A percentile compares a stretch with the other conserved stretches of the same genome.
Conservation (phyloP, 208 protist species). For the Blechomonas ayalai region DNA sequence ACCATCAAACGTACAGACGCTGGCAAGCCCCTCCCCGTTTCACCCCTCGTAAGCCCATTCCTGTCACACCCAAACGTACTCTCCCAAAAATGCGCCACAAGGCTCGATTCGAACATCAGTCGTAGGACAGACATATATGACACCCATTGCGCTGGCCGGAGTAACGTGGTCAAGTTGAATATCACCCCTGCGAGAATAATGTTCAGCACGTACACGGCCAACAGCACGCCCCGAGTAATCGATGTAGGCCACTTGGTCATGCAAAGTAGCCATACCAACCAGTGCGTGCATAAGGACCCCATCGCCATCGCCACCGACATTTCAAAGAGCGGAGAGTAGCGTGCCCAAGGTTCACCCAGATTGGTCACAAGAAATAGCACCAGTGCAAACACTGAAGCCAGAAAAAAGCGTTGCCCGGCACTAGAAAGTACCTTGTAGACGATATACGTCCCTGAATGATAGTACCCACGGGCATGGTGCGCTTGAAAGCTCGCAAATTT, state of each 20-base stretch:
- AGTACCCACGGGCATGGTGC: conserved; percentile 46
- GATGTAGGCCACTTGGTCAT: conserved; percentile 6
- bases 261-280: conserved; percentile 23
- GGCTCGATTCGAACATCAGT: conserved; percentile 44
- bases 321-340: conserved; percentile 38
- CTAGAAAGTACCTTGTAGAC: conserved; percentile 22
- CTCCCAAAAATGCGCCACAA: conserved; percentile 39
- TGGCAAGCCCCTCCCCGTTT: too few relatives aligned
- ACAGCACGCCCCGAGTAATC: conserved; percentile 16
- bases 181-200: conserved; percentile 48
- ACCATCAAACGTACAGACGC: too few relatives aligned
- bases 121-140: conserved; percentile 40
- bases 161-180: conserved; percentile 53
- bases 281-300: conserved; percentile 39
- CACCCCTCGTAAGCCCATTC: too few relatives aligned
- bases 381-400: conserved; percentile 25
- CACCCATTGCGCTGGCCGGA: conserved; percentile 17
- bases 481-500: conserved; percentile 45
- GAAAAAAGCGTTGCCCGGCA: conserved; percentile 26
- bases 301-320: conserved; percentile 42
- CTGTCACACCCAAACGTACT: conserved; percentile 32
- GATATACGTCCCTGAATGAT: conserved; percentile 36
- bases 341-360: conserved; percentile 37
- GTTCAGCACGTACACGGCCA: conserved; percentile 53
- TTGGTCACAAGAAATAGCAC: conserved; percentile 28